Conservation (phyloP, 1,284 basidiomycete species). For the Pascua sp. region DNA sequence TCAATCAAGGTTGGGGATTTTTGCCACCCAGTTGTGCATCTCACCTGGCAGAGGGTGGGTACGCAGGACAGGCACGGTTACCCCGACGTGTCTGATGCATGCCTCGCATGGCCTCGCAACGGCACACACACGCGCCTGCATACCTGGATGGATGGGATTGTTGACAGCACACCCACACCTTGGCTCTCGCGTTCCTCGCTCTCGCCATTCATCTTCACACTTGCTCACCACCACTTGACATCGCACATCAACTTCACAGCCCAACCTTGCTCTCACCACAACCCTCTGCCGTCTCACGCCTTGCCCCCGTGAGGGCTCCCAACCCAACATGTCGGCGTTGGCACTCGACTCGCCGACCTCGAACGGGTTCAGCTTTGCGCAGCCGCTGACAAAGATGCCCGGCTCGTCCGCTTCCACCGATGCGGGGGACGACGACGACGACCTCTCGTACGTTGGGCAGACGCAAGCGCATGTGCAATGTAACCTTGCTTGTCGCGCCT, state of each 20-base stretch:
- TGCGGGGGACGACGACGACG: constrained; percentile 28
- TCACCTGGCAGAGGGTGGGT: too few species aligned
- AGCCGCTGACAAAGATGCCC: neutral
- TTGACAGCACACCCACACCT: too few species aligned
- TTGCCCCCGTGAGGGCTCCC: too few species aligned
- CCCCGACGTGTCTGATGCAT: too few species aligned
- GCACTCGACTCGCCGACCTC: neutral
- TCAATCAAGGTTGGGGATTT: neutral
- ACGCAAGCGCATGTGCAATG: neutral
- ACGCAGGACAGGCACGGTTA: too few species aligned
- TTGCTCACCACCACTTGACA: neutral
- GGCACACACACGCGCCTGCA: too few species aligned
- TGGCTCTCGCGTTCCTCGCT: neutral
- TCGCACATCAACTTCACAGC: neutral
- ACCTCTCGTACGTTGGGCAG: constrained; percentile 26
- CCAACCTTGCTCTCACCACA: neutral
- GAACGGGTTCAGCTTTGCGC: constrained; percentile 1
- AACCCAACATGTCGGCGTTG: neutral
- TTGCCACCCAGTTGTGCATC: neutral
- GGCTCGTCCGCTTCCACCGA: too few species aligned
- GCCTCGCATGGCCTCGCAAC: too few species aligned
- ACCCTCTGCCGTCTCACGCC: too few species aligned
- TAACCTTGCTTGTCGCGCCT: too few species aligned
- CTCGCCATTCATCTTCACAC: neutral
- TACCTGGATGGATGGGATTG: too few species aligned